Conservation (phyloP, 805 yeast genomes). For the Zygosaccharomyces rouxii region DNA sequence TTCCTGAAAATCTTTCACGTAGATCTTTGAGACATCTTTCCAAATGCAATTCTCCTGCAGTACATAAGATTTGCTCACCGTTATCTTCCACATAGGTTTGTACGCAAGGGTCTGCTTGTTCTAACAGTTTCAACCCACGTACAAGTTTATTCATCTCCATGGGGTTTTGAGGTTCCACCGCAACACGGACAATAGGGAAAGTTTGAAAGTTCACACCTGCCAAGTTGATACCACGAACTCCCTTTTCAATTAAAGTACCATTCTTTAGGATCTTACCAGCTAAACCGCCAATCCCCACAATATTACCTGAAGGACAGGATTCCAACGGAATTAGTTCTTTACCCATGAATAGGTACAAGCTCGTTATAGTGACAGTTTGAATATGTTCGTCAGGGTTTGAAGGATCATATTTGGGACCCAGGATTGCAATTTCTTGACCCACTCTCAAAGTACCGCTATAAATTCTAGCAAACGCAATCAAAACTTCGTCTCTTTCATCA, state of each 20-base stretch:
- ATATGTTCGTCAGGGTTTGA: slow-evolving; percentile 50
- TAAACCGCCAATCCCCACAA: slow-evolving; percentile 90
- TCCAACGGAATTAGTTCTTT: slow-evolving; percentile 74
- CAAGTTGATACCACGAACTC: slow-evolving; percentile 59
- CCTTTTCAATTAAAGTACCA: slow-evolving; percentile 70
- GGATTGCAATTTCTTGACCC: slow-evolving; percentile 70
- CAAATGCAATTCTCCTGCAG: slow-evolving; percentile 94
- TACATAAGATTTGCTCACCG: slow-evolving; percentile 90
- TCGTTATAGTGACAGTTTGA: slow-evolving; percentile 56
- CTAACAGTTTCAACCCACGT: slow-evolving; percentile 69
- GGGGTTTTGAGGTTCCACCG: slow-evolving; percentile 91
- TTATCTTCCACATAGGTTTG: slow-evolving; percentile 79
- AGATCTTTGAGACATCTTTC: slow-evolving; percentile 92
- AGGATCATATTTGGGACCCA: slow-evolving; percentile 88
- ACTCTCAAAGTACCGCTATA: slow-evolving; percentile 76
- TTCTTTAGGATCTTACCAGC: slow-evolving; percentile 78
- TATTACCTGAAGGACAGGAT: slow-evolving; percentile 88
- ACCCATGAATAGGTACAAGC: slow-evolving; percentile 85
- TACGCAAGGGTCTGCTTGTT: slow-evolving; percentile 93
- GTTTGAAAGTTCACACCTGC: slow-evolving; percentile 71
- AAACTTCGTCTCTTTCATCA: slow-evolving; percentile 52
- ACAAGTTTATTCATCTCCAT: slow-evolving; percentile 70
- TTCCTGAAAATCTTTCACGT: slow-evolving; percentile 85
- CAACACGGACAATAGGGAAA: slow-evolving; percentile 93
- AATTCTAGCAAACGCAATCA: slow-evolving; percentile 84